Evolutionary conservation across 345 rosid species (phyloP), one percentile per base, ranked within the genome.

Genomic region (Ceriops tagal): DNA sequence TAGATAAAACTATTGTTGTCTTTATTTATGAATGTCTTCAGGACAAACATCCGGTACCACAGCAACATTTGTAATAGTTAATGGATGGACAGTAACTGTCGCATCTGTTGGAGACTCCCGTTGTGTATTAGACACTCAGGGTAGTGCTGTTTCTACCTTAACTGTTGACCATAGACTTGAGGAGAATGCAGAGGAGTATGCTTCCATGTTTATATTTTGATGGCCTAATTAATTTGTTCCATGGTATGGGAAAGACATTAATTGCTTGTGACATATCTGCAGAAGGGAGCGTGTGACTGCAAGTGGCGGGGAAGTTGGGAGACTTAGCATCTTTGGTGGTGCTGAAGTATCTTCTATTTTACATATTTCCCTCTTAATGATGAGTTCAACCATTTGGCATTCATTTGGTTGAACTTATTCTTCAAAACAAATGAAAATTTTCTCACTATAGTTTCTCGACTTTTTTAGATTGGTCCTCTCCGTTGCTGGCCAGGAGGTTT

Each of bases 241-340:
- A 27, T 58, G 58, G 49, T 65, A 39, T 51, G 30, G 64, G 31
- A 52, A 34, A 24, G 52, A 53, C 62, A 26, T 20, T 58, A 60
- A 64, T 58, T 28, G 28, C 2, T 47, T 63, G 24, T 68, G 49
- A 58, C 47, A 30, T 58, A 59, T 71, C 68, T 81, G 80, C 79
- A 90, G 98, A 87, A 86, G 97, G 74, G 91, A 90, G 71, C 83
- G 96, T 3, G 96, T 93, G 63, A 82, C 92, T 69, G 98, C 93
- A 59, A 90, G 98, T 74, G 98, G 98, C n/a, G 98, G 97, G 57
- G 98, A 90, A 83, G 98, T 93, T 65, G 93, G 98, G 39, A 88
- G 97, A 84, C 96, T 93, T 62, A 86, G 86, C 81, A 87, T 86
- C 65, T 83, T 75, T 56, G 97, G 93, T 73, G 97, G 98, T 64